These are phyloP conservation scores for Beauveria varroae DNA, from an alignment of 2,329 filamentous ascomycete species.

Conservation along the genomic window DNA sequence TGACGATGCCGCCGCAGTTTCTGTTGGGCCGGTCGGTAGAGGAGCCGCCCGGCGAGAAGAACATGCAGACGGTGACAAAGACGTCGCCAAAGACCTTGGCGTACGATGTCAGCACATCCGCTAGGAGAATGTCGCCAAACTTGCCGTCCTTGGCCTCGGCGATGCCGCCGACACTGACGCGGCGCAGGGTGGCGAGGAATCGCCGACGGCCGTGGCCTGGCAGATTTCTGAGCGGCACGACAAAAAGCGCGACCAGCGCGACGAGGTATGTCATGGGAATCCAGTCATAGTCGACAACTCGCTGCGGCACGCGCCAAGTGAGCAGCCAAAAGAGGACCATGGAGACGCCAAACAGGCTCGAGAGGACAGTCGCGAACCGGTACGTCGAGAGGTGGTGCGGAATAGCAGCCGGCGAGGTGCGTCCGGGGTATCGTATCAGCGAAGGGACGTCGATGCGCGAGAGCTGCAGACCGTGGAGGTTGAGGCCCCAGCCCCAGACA, in stretches of 20 bases:
- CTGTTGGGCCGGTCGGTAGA: conserved; percentile 78
- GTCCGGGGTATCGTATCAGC: conserved; percentile 78
- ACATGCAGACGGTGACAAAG: conserved; percentile 88
- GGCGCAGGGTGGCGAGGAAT: conserved; percentile 66
- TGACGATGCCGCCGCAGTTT: conserved; percentile 66
- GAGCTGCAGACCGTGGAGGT: conserved; percentile 77
- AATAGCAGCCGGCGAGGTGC: conserved; percentile 60
- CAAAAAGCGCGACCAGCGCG: conserved; percentile 61
- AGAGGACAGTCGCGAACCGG: conserved; percentile 72
- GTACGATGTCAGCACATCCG: conserved; percentile 92
- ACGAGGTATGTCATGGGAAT: conserved; percentile 79
- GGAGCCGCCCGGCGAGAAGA: conserved; percentile 61
- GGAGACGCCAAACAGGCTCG: conserved; percentile 61
- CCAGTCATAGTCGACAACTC: conserved; percentile 73
- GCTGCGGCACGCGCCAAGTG: conserved; percentile 60
- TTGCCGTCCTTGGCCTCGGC: conserved; percentile 83
- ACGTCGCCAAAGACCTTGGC: conserved; percentile 86
- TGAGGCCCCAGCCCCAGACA: conserved; percentile 91
- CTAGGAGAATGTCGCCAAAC: conserved; percentile 88
- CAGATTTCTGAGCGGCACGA: conserved; percentile 61
- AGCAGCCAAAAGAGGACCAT: conserved; percentile 77
- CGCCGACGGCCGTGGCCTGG: conserved; percentile 66
- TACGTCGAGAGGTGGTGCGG: conserved; percentile 79
- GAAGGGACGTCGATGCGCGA: conserved; percentile 80
- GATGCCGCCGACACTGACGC: conserved; percentile 77